Conservation (phyloP, 2,329 filamentous ascomycete species). For the Drechslera avenae region DNA sequence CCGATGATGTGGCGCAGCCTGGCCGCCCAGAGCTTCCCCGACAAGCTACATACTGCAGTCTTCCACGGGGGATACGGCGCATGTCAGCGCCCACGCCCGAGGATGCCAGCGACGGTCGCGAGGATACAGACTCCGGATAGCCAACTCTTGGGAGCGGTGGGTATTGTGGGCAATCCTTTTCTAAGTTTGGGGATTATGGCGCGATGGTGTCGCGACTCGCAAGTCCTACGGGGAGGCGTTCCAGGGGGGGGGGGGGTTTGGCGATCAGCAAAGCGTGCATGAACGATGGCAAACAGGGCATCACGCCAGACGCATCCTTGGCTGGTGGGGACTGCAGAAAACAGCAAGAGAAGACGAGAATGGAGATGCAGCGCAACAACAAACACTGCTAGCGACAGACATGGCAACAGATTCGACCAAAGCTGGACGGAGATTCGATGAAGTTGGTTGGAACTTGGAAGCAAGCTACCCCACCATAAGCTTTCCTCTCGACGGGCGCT, state of each 20-base stretch:
- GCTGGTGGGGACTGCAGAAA: too few relatives aligned
- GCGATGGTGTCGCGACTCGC: too few relatives aligned
- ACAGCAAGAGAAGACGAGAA: neutral
- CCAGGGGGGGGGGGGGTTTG: too few relatives aligned
- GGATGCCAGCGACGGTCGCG: neutral
- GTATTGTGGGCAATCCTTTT: too few relatives aligned
- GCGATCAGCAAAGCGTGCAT: too few relatives aligned
- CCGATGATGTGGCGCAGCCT: neutral
- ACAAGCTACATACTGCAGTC: neutral
- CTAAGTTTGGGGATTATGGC: too few relatives aligned
- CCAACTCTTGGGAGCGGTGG: neutral
- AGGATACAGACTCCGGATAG: neutral
- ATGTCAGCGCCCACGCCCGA: neutral
- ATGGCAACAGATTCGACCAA: too few relatives aligned
- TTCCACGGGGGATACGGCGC: neutral
- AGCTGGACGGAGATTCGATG: neutral
- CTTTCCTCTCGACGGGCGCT: constrained; percentile 2
- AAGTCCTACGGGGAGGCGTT: too few relatives aligned
- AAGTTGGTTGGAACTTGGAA: neutral
- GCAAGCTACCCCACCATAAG: constrained; percentile 4
- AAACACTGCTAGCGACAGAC: neutral
- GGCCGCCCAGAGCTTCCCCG: neutral
- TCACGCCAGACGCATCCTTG: too few relatives aligned
- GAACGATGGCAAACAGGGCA: too few relatives aligned
- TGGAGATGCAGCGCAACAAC: neutral